Evolutionary conservation across 83 land plant species (phyloP).

Genomic region (Picea abies): DNA sequence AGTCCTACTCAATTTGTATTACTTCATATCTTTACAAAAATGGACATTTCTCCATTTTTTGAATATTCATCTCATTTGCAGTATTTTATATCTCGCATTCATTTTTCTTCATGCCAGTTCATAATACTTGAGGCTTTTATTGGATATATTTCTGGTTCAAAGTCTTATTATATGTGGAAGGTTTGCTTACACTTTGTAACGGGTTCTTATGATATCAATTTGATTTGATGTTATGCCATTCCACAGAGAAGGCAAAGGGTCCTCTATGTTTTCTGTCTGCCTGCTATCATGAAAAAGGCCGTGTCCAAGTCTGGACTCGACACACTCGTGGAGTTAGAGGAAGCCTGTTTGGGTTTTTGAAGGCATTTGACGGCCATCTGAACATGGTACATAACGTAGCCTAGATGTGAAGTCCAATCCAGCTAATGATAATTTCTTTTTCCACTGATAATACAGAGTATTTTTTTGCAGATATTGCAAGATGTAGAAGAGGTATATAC

Average conservation of each 20-base stretch:
- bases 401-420: neutral
- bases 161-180: neutral
- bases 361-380: constrained; percentile 41
- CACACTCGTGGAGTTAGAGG: constrained; percentile 52
- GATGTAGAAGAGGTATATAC: constrained; percentile 48
- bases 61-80: neutral
- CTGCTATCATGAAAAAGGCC: constrained; percentile 33
- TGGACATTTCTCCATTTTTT: neutral
- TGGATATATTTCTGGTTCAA: neutral
- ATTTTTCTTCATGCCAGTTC: neutral
- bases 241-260: constrained; percentile 38
- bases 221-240: neutral
- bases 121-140: neutral
- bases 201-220: neutral
- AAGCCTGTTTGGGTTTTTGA: constrained; percentile 37
- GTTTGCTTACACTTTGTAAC: neutral
- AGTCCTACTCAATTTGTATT: neutral
- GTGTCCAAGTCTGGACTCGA: constrained; percentile 50
- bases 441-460: neutral
- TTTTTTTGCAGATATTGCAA: constrained; percentile 37
- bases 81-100: neutral
- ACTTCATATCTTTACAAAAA: neutral
- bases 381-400: constrained; percentile 35
- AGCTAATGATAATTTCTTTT: neutral
- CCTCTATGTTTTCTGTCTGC: constrained; percentile 37